phyloP scores from a whole-genome alignment of 1,284 basidiomycete genomes.

The Uromyces viciae-fabae region DNA sequence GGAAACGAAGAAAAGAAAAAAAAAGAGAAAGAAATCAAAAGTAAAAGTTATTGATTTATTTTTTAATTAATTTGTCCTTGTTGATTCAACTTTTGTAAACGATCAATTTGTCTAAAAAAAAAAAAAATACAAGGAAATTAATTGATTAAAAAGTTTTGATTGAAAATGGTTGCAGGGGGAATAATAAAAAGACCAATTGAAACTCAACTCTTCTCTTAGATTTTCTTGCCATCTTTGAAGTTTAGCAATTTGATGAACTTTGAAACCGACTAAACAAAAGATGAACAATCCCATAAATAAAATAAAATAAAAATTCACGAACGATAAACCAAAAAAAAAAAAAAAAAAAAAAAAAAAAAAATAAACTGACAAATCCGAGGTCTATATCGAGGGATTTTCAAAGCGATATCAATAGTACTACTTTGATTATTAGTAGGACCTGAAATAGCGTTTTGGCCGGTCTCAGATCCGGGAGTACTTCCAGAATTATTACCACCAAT shows the following conservation, averaged over 20 bases:
- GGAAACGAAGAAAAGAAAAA: not conserved
- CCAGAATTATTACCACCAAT: constrained; percentile 54
- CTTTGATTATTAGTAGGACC: constrained; percentile 55
- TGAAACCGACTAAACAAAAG: constrained; percentile 67
- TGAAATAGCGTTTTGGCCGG: constrained; percentile 60
- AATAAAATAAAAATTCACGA: not conserved
- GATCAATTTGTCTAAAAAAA: constrained; percentile 5
- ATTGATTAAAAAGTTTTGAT: not conserved
- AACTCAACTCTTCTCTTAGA: constrained; percentile 69
- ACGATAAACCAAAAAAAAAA: not conserved
- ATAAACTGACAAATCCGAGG: constrained; percentile 66
- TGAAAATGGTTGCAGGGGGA: not conserved
- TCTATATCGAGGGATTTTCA: constrained; percentile 82
- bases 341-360: not conserved
- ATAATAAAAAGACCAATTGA: not conserved
- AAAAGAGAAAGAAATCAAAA: not conserved
- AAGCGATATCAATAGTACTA: constrained; percentile 60
- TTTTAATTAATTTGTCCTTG: constrained; percentile 1
- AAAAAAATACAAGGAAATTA: not conserved
- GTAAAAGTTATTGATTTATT: not conserved
- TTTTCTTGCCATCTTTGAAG: constrained; percentile 89
- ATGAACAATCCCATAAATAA: no score
- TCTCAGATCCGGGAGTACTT: constrained; percentile 53
- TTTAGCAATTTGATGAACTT: constrained; percentile 85
- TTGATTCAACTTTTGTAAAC: constrained; percentile 6